phyloP scores from a whole-genome alignment of 768 basidiomycete species.

The Lactarius evosmus region DNA sequence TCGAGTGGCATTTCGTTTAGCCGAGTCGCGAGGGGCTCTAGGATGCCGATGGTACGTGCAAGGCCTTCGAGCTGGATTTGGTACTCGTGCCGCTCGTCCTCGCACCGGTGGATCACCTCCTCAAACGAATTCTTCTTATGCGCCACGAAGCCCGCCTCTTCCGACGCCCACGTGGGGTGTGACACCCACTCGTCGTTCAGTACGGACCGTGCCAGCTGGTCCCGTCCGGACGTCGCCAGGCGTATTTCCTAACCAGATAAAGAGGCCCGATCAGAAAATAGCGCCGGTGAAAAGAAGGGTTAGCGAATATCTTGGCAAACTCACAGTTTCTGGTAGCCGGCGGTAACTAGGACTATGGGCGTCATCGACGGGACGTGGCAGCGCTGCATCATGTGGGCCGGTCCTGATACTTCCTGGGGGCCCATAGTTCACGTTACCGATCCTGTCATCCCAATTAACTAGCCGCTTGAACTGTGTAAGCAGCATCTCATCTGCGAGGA shows the following conservation, averaged over 20 bases:
- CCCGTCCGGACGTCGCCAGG: conserved; percentile 90
- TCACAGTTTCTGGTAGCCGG: conserved; percentile 79
- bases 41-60: conserved; percentile 81
- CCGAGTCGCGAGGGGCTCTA: conserved; percentile 82
- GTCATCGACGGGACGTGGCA: conserved; percentile 76
- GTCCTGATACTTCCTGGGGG: conserved; percentile 78
- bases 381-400: conserved; percentile 70
- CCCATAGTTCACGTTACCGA: conserved; percentile 58
- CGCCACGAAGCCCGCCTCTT: conserved; percentile 89
- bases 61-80: conserved; percentile 94
- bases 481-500: conserved; percentile 79
- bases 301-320: conserved; percentile 35
- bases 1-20: conserved; percentile 88
- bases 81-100: conserved; percentile 98
- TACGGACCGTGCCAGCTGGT: conserved; percentile 91
- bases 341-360: conserved; percentile 94
- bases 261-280: conserved; percentile 8
- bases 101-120: conserved; percentile 92
- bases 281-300: conserved; percentile 8
- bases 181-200: conserved; percentile 98
- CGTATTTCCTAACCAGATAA: conserved; percentile 63
- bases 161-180: conserved; percentile 97
- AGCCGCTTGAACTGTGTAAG: conserved; percentile 83
- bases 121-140: conserved; percentile 98
- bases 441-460: conserved; percentile 72